Percentiles rank a stretch among this genome's conserved stretches.
Evolutionary conservation across 208 protist species (phyloP).

Genomic region (Strigomonas culicis): DNA sequence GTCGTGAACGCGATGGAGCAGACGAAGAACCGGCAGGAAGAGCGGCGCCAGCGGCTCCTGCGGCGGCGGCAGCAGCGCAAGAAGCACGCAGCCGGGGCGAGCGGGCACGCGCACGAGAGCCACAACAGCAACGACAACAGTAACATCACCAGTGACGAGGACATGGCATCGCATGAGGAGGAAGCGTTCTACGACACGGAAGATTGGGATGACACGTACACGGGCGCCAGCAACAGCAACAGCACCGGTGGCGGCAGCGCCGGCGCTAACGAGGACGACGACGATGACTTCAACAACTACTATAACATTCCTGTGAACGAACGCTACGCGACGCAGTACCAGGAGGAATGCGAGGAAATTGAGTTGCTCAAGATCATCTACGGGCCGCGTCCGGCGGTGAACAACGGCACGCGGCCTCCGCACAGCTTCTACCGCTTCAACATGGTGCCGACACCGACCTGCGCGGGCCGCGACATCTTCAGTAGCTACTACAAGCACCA

Average conservation of each 20-base stretch:
- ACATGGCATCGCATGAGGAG: background rate
- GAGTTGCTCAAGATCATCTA: background rate
- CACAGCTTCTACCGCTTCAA: too few species aligned
- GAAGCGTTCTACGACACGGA: background rate
- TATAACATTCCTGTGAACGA: constrained; percentile 1
- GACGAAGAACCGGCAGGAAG: background rate
- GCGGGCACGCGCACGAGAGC: background rate
- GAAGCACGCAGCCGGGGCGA: background rate
- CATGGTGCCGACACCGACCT: too few species aligned
- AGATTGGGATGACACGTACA: background rate
- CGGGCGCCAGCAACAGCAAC: background rate
- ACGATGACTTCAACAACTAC: background rate
- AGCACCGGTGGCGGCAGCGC: too few species aligned
- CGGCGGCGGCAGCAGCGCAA: background rate
- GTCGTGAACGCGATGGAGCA: constrained; percentile 19
- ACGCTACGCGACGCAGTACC: background rate
- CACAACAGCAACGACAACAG: background rate
- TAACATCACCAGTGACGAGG: background rate
- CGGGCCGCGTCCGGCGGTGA: background rate
- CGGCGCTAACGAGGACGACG: background rate
- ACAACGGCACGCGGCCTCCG: too few species aligned
- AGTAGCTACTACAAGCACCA: background rate
- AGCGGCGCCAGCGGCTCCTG: background rate
- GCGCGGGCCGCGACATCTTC: background rate
- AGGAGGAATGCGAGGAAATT: constrained; percentile 4